phyloP scores from a whole-genome alignment of 1,284 basidiomycete genomes.

The Erythrobasidium hasegawianum region DNA sequence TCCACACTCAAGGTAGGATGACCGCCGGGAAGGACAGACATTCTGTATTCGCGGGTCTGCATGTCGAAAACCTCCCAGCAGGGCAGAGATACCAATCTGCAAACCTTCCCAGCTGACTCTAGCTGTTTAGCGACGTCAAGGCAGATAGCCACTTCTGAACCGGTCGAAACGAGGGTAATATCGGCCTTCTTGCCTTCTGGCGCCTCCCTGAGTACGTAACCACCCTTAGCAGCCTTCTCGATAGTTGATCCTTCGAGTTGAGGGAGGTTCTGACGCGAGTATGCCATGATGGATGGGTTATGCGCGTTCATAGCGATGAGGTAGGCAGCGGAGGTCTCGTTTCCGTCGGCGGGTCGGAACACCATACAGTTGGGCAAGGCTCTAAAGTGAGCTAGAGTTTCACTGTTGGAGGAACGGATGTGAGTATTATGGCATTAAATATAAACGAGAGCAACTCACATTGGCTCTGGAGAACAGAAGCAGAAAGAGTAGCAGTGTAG shows the following conservation, averaged over 20 bases:
- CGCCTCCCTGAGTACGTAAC: conserved; percentile 82
- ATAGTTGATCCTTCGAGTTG: conserved; percentile 84
- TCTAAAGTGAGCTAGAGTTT: conserved; percentile 80
- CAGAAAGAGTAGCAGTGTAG: too few species aligned
- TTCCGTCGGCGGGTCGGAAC: conserved; percentile 60
- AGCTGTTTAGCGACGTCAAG: conserved; percentile 78
- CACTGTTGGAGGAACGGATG: too few species aligned
- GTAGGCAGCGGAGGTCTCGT: conserved; percentile 90
- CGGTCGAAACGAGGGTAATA: conserved; percentile 81
- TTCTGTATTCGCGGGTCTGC: conserved; percentile 73
- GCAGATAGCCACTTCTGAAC: conserved; percentile 81
- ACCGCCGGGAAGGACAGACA: conserved; percentile 80
- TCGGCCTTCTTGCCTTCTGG: conserved; percentile 59
- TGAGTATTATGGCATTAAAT: too few species aligned
- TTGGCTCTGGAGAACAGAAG: too few species aligned
- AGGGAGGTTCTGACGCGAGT: conserved; percentile 87
- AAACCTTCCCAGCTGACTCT: conserved; percentile 61
- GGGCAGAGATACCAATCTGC: conserved; percentile 78
- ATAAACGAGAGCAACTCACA: too few species aligned
- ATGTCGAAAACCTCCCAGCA: conserved; percentile 86
- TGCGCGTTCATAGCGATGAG: conserved; percentile 67
- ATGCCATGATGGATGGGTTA: conserved; percentile 81
- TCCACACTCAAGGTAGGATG: conserved; percentile 86
- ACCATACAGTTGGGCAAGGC: conserved; percentile 69
- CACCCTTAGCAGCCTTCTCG: conserved; percentile 77